These are phyloP conservation scores for Xylariaceae sp. DNA, from an alignment of 2,329 filamentous ascomycete genomes.

Conservation along the genomic window DNA sequence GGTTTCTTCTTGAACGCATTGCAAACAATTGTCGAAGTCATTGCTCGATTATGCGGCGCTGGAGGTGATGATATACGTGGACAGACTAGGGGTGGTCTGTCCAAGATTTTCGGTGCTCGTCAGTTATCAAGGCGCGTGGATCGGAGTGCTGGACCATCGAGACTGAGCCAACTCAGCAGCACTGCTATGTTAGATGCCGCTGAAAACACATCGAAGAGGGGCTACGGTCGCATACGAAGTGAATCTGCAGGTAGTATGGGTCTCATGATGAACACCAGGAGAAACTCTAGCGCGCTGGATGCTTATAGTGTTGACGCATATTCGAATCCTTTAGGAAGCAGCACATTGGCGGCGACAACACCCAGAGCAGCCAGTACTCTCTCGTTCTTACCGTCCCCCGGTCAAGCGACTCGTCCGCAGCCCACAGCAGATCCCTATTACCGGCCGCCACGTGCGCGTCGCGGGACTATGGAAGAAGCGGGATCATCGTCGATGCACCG, in stretches of 20 bases:
- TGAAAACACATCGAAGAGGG: conserved; percentile 59
- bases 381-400: conserved; percentile 62
- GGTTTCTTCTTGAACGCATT: conserved; percentile 91
- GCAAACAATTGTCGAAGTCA: conserved; percentile 85
- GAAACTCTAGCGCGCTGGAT: conserved; percentile 53
- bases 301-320: conserved; percentile 44
- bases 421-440: conserved; percentile 74
- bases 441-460: conserved; percentile 69
- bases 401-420: conserved; percentile 40
- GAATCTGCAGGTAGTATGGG: conserved; percentile 57
- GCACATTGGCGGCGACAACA: conserved; percentile 67
- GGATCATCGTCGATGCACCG: conserved; percentile 33
- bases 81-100: conserved; percentile 72
- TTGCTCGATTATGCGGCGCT: conserved; percentile 74
- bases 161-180: conserved; percentile 77
- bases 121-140: conserved; percentile 73
- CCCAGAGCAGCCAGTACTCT: conserved; percentile 65
- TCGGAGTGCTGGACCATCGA: conserved; percentile 56
- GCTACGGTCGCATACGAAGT: conserved; percentile 56
- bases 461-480: conserved; percentile 52
- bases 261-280: conserved; percentile 41
- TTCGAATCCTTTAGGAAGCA: conserved; percentile 48
- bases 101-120: conserved; percentile 86
- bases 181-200: conserved; percentile 67
- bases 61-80: conserved; percentile 68